Percentiles rank a stretch among this genome's conserved stretches.
Conservation (phyloP, 352 stramenopile genomes). For the Salisapilia sapeloensis region DNA sequence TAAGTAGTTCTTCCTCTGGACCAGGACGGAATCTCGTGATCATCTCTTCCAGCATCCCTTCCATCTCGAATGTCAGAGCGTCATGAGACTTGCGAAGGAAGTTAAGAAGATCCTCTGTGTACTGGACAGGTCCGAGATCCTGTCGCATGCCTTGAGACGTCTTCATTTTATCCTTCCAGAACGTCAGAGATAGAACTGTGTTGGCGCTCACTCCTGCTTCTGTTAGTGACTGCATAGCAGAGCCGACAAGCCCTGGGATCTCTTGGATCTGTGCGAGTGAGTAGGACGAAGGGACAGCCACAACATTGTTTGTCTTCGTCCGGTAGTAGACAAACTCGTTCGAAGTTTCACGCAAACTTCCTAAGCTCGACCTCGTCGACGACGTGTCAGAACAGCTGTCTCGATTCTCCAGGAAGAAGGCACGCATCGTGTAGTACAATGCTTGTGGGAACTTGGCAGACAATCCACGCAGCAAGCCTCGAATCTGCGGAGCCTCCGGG, state of each 20-base stretch:
- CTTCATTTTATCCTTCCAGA: constrained; percentile 47
- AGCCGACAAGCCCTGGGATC: constrained; percentile 52
- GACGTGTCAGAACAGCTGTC: constrained; percentile 74
- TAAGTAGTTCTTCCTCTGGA: constrained; percentile 95
- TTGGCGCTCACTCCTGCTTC: constrained; percentile 48
- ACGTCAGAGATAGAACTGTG: constrained; percentile 48
- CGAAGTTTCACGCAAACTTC: constrained; percentile 1
- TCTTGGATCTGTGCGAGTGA: constrained; percentile 41
- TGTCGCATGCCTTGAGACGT: constrained; percentile 12
- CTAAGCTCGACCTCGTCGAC: too few species aligned
- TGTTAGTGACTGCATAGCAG: constrained; percentile 31
- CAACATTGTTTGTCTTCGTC: constrained; percentile 64
- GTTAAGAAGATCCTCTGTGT: constrained; percentile 89
- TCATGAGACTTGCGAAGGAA: constrained; percentile 85
- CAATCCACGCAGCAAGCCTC: constrained; percentile 55
- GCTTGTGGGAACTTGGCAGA: constrained; percentile 94
- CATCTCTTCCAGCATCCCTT: constrained; percentile 97
- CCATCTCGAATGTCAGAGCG: constrained; percentile 87
- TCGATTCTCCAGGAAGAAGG: constrained; percentile 95
- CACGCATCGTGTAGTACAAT: constrained; percentile 95
- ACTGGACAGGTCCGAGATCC: constrained; percentile 74
- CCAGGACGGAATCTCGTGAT: constrained; percentile 95
- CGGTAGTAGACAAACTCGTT: constrained; percentile 42
- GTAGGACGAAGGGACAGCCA: constrained; percentile 45
- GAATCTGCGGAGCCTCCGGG: constrained; percentile 80